Conservation (phyloP, 768 basidiomycete genomes). For the Pulveroboletus sp. region DNA sequence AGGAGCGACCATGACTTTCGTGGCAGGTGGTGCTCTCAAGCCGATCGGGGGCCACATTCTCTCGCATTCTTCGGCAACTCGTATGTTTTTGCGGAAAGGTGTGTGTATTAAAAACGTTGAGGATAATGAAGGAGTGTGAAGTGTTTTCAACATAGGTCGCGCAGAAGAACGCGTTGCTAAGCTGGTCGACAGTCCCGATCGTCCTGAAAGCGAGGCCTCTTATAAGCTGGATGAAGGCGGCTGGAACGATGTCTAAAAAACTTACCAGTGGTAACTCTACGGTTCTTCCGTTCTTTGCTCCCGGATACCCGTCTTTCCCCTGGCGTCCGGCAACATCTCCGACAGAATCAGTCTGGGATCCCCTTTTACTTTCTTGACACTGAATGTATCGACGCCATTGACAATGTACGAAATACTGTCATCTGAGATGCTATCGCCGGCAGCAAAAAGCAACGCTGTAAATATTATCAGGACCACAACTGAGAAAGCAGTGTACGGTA, state of each 20-base stretch:
- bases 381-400: too few species aligned
- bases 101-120: slow-evolving; percentile 3
- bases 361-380: too few species aligned
- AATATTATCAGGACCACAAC: too few species aligned
- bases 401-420: too few species aligned
- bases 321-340: too few species aligned
- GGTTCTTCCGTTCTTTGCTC: too few species aligned
- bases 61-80: slow-evolving; percentile 84
- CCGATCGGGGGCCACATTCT: slow-evolving; percentile 89
- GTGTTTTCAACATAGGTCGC: slow-evolving; percentile 52
- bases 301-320: too few species aligned
- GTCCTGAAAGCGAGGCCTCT: slow-evolving; percentile 87
- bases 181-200: slow-evolving; percentile 85
- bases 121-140: background rate
- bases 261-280: background rate
- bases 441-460: too few species aligned
- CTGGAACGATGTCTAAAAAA: slow-evolving; percentile 76
- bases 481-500: too few species aligned
- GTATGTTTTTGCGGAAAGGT: slow-evolving; percentile 89
- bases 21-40: slow-evolving; percentile 89
- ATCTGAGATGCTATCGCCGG: too few species aligned
- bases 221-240: slow-evolving; percentile 91
- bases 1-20: slow-evolving; percentile 93
- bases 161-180: slow-evolving; percentile 91
- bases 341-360: too few species aligned